phyloP scores from a whole-genome alignment of 1,139 yeast species.

The Kurtzmaniella quercitrusa region DNA sequence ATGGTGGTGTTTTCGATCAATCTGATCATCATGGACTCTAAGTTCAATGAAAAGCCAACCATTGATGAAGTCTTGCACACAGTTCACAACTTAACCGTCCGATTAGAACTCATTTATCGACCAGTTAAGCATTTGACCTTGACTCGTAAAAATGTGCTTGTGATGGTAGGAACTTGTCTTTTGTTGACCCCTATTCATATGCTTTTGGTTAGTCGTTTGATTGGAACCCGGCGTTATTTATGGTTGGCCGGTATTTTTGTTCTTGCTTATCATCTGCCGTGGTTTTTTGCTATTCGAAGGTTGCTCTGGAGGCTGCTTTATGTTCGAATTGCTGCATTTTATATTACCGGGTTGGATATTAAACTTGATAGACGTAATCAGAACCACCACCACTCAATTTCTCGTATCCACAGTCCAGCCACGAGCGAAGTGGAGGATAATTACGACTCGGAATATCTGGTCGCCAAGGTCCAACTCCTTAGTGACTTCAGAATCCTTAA shows the following conservation, averaged over 20 bases:
- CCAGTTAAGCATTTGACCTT: conserved; percentile 34
- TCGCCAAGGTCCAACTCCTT: conserved; percentile 15
- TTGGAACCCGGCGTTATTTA: conserved; percentile 32
- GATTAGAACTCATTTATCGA: conserved; percentile 41
- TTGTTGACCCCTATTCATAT: conserved; percentile 49
- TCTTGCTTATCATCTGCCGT: conserved; percentile 50
- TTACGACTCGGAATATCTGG: conserved; percentile 8
- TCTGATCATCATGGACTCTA: conserved; percentile 40
- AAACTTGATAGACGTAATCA: conserved; percentile 19
- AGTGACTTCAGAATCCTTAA: conserved; percentile 40
- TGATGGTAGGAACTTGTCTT: conserved; percentile 26
- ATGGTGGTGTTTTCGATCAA: conserved; percentile 44
- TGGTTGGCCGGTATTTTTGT: conserved; percentile 36
- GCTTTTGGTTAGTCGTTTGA: conserved; percentile 27
- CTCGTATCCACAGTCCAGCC: conserved; percentile 22
- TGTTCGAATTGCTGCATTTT: conserved; percentile 36
- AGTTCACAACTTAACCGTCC: conserved; percentile 43
- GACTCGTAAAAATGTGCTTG: conserved; percentile 22
- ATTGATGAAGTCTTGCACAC: conserved; percentile 53
- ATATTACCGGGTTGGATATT: conserved; percentile 45
- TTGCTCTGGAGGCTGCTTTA: conserved; percentile 54
- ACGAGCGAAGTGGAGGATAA: conserved; percentile 22
- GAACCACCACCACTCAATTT: conserved; percentile 14
- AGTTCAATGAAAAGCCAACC: conserved; percentile 47
- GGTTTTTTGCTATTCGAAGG: conserved; percentile 47